Evolutionary conservation across 805 yeast species (phyloP).

Genomic region (Wickerhamomyces mucosus): DNA sequence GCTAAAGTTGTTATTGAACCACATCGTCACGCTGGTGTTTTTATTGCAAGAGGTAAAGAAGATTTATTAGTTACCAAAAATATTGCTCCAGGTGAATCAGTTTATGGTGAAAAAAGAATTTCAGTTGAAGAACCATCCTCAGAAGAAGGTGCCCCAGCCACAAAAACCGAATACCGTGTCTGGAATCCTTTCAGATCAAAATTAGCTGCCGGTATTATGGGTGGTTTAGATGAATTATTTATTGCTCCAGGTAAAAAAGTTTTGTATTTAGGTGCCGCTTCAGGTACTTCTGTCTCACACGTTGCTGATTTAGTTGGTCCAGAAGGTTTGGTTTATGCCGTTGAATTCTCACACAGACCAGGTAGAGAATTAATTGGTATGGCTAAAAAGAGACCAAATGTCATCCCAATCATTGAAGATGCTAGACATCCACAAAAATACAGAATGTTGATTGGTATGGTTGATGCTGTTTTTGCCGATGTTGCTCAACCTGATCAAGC

Average conservation of each 20-base stretch:
- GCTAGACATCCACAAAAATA: constrained; percentile 99
- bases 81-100: constrained; percentile 96
- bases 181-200: constrained; percentile 99
- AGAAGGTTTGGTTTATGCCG: constrained; percentile 97
- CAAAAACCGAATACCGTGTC: constrained; percentile 97
- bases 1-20: constrained; percentile 98
- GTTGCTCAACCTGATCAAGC: constrained; percentile 99
- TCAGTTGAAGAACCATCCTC: constrained; percentile 86
- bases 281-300: constrained; percentile 98
- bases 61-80: constrained; percentile 96
- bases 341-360: constrained; percentile 98
- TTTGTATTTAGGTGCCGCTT: constrained; percentile 96
- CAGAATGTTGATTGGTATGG: constrained; percentile 99
- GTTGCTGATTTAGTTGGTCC: constrained; percentile 98
- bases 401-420: constrained; percentile 97
- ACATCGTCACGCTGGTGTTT: constrained; percentile 98
- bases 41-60: constrained; percentile 99
- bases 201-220: constrained; percentile 99
- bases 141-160: constrained; percentile 81
- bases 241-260: constrained; percentile 98
- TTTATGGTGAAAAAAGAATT: constrained; percentile 96
- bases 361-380: constrained; percentile 98
- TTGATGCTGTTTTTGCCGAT: constrained; percentile 97
- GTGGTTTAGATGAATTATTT: constrained; percentile 97
- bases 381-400: constrained; percentile 99